Base-by-base conservation (phyloP, 176 grass and related monocot species). In the Triticum turgidum region DNA sequence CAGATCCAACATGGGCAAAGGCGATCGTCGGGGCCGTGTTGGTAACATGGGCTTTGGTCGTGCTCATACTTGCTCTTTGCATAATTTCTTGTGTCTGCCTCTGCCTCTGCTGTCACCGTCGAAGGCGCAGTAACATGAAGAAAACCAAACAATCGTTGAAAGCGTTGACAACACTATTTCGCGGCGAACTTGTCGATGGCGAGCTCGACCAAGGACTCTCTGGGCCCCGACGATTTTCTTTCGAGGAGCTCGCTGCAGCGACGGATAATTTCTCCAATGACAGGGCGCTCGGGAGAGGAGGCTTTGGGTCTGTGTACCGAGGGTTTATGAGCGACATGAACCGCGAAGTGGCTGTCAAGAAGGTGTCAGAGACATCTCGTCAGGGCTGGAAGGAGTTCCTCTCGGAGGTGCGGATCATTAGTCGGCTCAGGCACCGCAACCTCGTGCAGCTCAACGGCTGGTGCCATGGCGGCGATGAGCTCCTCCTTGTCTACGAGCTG, bases 371-470 rank as follows among this genome's bases (percentile, higher is more conserved):
- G 70, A 73, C 39, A 5, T 73, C 70, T 14, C 39, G n/a, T 4
- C 39, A 73, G 41, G 70, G 70, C 5, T 73, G 30, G 35, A 93
- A 92, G 11, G 93, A 92, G 88, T 92, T 65, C 32, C 33, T 82
- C 39, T 37, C 88, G 0, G 93, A 95, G 91, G 89, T 93, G 64
- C 49, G 22, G 8, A 92, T 91, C 29, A 93, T 93, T 32, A 88
- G 82, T 78, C 82, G 52, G 39, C 39, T 41, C 1, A 41, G 39
- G 39, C 52, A 56, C 17, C 52, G 52, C 17, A 56, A 56, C 52
- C 52, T 56, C 17, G 52, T 56, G 52, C 52, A 20, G 52, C 52
- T 56, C 52, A 2, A 20, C 52, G 52, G 52, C 52, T 56, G 52
- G 52, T 56, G 52, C 6, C 52, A 56, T 20, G 52, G 52, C 6